Evolutionary conservation across 2,329 filamentous ascomycete species (phyloP).

Genomic region (Colletotrichum somersetense): DNA sequence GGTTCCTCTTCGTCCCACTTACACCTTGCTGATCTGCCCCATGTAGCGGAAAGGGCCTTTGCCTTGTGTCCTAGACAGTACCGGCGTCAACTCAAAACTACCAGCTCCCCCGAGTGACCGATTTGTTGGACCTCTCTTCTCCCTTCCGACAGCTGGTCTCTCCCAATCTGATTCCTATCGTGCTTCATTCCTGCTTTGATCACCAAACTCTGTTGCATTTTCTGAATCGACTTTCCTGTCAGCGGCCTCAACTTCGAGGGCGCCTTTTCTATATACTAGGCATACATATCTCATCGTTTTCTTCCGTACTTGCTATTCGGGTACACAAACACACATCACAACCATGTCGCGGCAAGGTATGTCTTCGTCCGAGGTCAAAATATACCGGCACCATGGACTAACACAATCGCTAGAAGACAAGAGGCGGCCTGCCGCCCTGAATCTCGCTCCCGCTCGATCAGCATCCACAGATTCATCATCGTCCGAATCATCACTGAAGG

Average conservation of each 20-base stretch:
- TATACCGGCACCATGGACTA: slow-evolving; percentile 40
- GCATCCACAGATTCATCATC: slow-evolving; percentile 65
- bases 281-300: slow-evolving; percentile 18
- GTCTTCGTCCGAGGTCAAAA: slow-evolving; percentile 46
- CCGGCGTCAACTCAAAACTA: slow-evolving; percentile 67
- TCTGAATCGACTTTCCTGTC: slow-evolving; percentile 40
- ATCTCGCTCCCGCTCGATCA: slow-evolving; percentile 63
- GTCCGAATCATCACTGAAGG: slow-evolving; percentile 70
- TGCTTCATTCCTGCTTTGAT: slow-evolving; percentile 53
- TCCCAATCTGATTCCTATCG: slow-evolving; percentile 54
- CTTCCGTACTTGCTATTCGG: slow-evolving; percentile 39
- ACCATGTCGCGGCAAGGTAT: slow-evolving; percentile 58
- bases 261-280: slow-evolving; percentile 43
- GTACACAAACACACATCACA: slow-evolving; percentile 37
- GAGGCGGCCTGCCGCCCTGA: slow-evolving; percentile 68
- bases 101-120: slow-evolving; percentile 56
- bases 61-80: slow-evolving; percentile 28
- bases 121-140: slow-evolving; percentile 53
- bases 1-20: slow-evolving; percentile 49
- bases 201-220: slow-evolving; percentile 46
- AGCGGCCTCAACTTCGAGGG: slow-evolving; percentile 13
- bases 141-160: slow-evolving; percentile 70
- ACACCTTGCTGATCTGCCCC: slow-evolving; percentile 53
- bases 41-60: slow-evolving; percentile 49
- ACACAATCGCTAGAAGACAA: slow-evolving; percentile 62